These are phyloP conservation scores for Allium sativum DNA, from an alignment of 106 monocot species.

Conservation along the genomic window DNA sequence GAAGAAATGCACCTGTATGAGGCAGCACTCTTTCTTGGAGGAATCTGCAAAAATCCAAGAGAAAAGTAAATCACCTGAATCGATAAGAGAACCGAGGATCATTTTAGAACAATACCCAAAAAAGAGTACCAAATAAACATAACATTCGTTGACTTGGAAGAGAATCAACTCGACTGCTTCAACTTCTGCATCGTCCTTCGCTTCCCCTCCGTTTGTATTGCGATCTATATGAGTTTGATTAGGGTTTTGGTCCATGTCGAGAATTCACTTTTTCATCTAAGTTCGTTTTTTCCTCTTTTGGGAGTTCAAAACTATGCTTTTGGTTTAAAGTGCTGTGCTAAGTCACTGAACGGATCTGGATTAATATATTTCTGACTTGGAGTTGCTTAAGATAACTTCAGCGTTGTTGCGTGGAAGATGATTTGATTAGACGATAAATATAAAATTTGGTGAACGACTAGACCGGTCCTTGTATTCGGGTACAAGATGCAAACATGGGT, in stretches of 20 bases:
- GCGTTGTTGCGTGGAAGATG: no score
- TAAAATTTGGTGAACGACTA: no score
- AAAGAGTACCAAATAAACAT: slow-evolving; percentile 76
- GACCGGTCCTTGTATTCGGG: no score
- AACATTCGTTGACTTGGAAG: slow-evolving; percentile 87
- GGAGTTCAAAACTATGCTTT: neutral
- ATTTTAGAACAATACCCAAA: neutral
- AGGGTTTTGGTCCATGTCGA: neutral
- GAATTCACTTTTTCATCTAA: neutral
- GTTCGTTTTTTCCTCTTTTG: neutral
- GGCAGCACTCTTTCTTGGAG: slow-evolving; percentile 87
- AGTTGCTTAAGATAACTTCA: no score
- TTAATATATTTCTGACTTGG: no score
- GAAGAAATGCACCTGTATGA: slow-evolving; percentile 57
- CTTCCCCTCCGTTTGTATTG: neutral
- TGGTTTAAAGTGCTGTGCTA: neutral
- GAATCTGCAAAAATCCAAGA: slow-evolving; percentile 38
- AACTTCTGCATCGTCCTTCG: slow-evolving; percentile 8
- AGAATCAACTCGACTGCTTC: slow-evolving; percentile 66
- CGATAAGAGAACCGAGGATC: no score
- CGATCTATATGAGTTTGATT: slow-evolving; percentile 6
- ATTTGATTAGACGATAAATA: no score
- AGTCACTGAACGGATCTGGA: no score
- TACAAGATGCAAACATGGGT: no score
- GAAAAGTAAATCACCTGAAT: neutral